Conservation (phyloP, 768 basidiomycete genomes). For the Podaxis sp. region DNA sequence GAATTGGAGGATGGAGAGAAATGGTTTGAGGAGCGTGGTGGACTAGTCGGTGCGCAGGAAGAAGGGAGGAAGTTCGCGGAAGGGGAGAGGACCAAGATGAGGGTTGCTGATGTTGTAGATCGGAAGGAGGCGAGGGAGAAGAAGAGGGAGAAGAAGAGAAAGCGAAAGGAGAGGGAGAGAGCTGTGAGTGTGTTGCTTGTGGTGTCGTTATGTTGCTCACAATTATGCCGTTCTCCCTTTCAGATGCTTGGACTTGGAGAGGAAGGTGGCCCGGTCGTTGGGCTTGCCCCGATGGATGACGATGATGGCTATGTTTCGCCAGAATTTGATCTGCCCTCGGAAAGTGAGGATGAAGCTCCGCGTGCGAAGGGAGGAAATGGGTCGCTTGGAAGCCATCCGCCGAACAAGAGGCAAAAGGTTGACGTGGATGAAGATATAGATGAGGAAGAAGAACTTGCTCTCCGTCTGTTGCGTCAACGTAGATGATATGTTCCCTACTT, state of each 20-base stretch:
- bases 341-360: slow-evolving; percentile 34
- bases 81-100: slow-evolving; percentile 72
- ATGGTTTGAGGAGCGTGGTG: slow-evolving; percentile 63
- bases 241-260: slow-evolving; percentile 30
- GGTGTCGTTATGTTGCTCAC: no score
- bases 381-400: slow-evolving; percentile 9
- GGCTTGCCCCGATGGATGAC: slow-evolving; percentile 34
- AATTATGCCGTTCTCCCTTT: not conserved
- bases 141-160: slow-evolving; percentile 89
- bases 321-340: slow-evolving; percentile 56
- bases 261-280: slow-evolving; percentile 32
- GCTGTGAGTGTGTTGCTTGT: no score
- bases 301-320: slow-evolving; percentile 75
- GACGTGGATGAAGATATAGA: slow-evolving; percentile 25
- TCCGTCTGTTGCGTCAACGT: slow-evolving; percentile 44
- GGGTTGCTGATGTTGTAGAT: slow-evolving; percentile 68
- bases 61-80: slow-evolving; percentile 72
- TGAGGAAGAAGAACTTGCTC: slow-evolving; percentile 54
- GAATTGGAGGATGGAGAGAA: slow-evolving; percentile 79
- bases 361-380: slow-evolving; percentile 28
- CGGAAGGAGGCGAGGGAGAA: slow-evolving; percentile 84
- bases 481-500: not conserved
- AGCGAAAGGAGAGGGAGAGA: slow-evolving; percentile 76
- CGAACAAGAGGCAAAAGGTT: slow-evolving; percentile 16
- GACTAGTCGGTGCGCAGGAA: slow-evolving; percentile 60